Conservation (phyloP, 805 yeast genomes). For the Ogataea methanolica region DNA sequence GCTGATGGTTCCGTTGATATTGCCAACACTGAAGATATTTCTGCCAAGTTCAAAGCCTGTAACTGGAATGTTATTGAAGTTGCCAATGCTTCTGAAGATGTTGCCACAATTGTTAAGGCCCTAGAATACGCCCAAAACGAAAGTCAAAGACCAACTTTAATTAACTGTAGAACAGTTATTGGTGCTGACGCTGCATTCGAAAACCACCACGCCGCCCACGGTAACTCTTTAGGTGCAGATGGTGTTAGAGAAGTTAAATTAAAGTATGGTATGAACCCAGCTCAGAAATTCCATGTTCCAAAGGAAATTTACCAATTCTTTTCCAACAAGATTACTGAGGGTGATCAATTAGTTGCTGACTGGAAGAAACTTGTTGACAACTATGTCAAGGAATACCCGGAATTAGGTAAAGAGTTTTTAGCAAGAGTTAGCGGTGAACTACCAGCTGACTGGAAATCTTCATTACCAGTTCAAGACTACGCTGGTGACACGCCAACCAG, state of each 20-base stretch:
- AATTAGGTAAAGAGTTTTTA: conserved; percentile 68
- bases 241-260: conserved; percentile 84
- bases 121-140: conserved; percentile 30
- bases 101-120: conserved; percentile 72
- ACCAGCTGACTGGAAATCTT: conserved; percentile 79
- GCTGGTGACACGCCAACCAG: conserved; percentile 90
- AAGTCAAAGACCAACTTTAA: conserved; percentile 60
- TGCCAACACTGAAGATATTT: conserved; percentile 92
- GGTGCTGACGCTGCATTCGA: conserved; percentile 85
- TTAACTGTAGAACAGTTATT: conserved; percentile 85
- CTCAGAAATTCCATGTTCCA: conserved; percentile 73
- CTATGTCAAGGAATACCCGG: conserved; percentile 69
- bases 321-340: conserved; percentile 51
- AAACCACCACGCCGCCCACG: conserved; percentile 94
- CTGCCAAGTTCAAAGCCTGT: conserved; percentile 80
- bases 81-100: conserved; percentile 67
- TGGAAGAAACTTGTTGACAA: conserved; percentile 65
- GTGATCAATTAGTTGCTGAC: conserved; percentile 62
- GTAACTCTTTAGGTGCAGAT: conserved; percentile 90
- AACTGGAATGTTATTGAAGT: conserved; percentile 89
- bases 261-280: conserved; percentile 84
- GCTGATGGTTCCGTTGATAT: conserved; percentile 90
- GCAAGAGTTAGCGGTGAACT: conserved; percentile 75
- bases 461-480: conserved; percentile 77
- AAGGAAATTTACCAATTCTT: conserved; percentile 76